These are phyloP conservation scores for Schoenoplectus tabernaemontani DNA, from an alignment of 202 grass and related monocot genomes.

Conservation along the genomic window DNA sequence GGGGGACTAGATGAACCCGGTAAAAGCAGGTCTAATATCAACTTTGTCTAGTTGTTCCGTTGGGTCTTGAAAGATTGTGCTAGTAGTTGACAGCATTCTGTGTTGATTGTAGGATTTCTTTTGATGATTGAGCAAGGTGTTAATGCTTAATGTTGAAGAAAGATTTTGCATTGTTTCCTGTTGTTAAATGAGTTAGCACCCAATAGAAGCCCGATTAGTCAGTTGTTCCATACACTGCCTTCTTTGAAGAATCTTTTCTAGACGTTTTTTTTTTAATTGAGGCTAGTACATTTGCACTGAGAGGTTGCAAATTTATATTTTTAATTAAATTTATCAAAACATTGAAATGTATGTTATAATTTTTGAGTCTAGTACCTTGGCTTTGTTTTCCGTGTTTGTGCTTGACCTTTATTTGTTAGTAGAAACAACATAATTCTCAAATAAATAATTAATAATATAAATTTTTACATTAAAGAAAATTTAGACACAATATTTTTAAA, in stretches of 20 bases:
- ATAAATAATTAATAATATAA: too few species aligned
- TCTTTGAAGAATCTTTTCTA: background rate
- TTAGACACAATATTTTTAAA: too few species aligned
- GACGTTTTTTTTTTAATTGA: background rate
- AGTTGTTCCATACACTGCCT: background rate
- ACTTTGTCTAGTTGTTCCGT: slow-evolving; percentile 2
- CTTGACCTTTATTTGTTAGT: background rate
- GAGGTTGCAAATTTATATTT: slow-evolving; percentile 16
- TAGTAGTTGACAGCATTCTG: background rate
- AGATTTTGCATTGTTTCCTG: background rate
- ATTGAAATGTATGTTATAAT: slow-evolving; percentile 7
- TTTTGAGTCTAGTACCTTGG: slow-evolving; percentile 7
- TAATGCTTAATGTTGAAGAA: background rate
- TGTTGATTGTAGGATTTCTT: slow-evolving; percentile 5
- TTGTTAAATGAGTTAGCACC: slow-evolving; percentile 13
- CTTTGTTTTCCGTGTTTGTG: background rate
- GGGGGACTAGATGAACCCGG: background rate
- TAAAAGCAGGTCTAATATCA: background rate
- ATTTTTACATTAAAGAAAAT: too few species aligned
- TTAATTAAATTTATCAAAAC: slow-evolving; percentile 6
- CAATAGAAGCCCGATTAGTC: background rate
- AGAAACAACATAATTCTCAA: too few species aligned
- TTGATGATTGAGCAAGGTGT: background rate
- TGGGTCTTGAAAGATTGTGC: background rate
- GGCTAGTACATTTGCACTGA: slow-evolving; percentile 17